Conservation (phyloP, 169 alveolate genomes). For the Cyclospora cayetanensis region DNA sequence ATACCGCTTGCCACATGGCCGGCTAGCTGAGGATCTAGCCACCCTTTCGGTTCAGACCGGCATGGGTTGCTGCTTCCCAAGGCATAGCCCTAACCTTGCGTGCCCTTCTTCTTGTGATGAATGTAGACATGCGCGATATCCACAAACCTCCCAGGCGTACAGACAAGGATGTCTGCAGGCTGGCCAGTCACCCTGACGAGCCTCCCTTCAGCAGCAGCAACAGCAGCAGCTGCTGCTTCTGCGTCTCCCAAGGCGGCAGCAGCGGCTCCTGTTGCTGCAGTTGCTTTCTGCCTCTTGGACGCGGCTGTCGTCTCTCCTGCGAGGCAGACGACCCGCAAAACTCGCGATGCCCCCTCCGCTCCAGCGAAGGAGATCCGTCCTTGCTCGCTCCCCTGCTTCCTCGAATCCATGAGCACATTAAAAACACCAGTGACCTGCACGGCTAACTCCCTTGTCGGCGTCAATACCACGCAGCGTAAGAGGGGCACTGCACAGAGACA, state of each 20-base stretch:
- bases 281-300: background rate
- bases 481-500: background rate
- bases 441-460: constrained; percentile 14
- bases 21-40: no score
- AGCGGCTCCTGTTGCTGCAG: background rate
- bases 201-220: background rate
- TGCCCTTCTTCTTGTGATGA: background rate
- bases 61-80: no score
- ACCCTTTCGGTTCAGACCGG: no score
- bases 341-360: background rate
- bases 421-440: constrained; percentile 9
- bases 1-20: no score
- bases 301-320: background rate
- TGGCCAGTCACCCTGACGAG: background rate
- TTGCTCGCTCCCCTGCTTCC: background rate
- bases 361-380: background rate
- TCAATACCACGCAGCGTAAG: background rate
- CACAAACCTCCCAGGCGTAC: constrained; percentile 63
- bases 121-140: background rate
- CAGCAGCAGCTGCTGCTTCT: background rate
- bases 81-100: background rate
- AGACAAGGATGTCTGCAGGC: constrained; percentile 54
- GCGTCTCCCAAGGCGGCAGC: background rate
- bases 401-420: background rate
- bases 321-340: background rate